Evolutionary conservation across 2,329 filamentous ascomycete species (phyloP).

Genomic region (Cercospora janseana): DNA sequence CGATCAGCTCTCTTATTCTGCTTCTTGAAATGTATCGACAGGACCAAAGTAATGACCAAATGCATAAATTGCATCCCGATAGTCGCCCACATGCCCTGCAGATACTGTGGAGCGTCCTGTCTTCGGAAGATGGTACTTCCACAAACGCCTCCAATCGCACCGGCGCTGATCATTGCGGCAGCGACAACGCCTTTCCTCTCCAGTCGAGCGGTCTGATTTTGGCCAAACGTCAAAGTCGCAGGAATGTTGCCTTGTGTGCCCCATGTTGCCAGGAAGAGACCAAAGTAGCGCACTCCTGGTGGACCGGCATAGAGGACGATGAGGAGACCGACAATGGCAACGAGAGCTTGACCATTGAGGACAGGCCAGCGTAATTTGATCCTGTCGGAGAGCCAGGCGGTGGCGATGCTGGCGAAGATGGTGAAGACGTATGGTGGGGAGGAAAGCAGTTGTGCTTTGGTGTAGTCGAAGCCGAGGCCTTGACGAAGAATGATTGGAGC

Average conservation of each 20-base stretch:
- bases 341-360: slow-evolving; percentile 62
- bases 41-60: slow-evolving; percentile 15
- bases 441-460: slow-evolving; percentile 65
- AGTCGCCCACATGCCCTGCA: slow-evolving; percentile 26
- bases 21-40: slow-evolving; percentile 22
- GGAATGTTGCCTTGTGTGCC: slow-evolving; percentile 75
- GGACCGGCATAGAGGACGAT: slow-evolving; percentile 67
- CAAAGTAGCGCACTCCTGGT: slow-evolving; percentile 64
- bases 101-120: slow-evolving; percentile 24
- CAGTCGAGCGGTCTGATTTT: slow-evolving; percentile 36
- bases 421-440: slow-evolving; percentile 68
- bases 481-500: slow-evolving; percentile 68
- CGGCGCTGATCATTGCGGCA: slow-evolving; percentile 38
- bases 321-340: slow-evolving; percentile 64
- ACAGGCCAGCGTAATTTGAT: slow-evolving; percentile 65
- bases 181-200: slow-evolving; percentile 37
- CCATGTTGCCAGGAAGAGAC: slow-evolving; percentile 70
- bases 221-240: slow-evolving; percentile 62
- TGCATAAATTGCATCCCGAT: slow-evolving; percentile 24
- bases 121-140: slow-evolving; percentile 19
- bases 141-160: slow-evolving; percentile 36
- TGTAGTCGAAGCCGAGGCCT: slow-evolving; percentile 64
- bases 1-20: slow-evolving; percentile 24
- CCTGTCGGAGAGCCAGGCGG: slow-evolving; percentile 65
- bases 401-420: slow-evolving; percentile 59